Evolutionary conservation across 2,329 filamentous ascomycete genomes (phyloP), one percentile per base, ranked within the genome.

Genomic region (Rachicladosporium sp.): DNA sequence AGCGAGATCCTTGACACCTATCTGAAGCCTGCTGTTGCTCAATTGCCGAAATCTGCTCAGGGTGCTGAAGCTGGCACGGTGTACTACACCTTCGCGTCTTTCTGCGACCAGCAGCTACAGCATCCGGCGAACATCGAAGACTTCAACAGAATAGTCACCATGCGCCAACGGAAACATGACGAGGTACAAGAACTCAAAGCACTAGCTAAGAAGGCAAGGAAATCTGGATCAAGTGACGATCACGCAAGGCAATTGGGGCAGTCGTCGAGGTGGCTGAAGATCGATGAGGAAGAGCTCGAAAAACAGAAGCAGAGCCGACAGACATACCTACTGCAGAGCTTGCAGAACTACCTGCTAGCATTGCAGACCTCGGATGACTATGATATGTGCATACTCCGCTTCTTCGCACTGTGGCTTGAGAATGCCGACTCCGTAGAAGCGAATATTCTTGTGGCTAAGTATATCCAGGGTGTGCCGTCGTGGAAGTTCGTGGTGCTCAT

Each of bases 401-500:
- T 98, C 57, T 88, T 88, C 40, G 85, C 91, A 0, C 65, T 99
- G 11, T 99, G 91, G 91, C 73, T 98, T 7, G 87, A 94, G 56
- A 77, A 88, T 45, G 82, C 85, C 0, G 75, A 77, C n/a, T 80
- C 82, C 43, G 68, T 76, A 4, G 70, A 76, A 21, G 85, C 86
- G 3, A 96, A 94, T 52, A 72, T 74, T 35, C 80, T 84, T 2
- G 87, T 94, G 12, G 68, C 67, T 40, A 76, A 73, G 43, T 68
- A 87, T 53, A 67, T 98, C 10, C 62, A 67, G 3, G 69, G 75
- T 37, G 89, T 96, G 0, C 82, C 89, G 2, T 94, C 85, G 43
- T 76, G 84, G 44, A 98, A 98, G 55, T 94, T 99, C 56, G 89
- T 87, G 1, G 66, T 82, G 3, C 67, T 98, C 37, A 93, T 94